Conservation (phyloP, 2,329 filamentous ascomycete species). For the Myriosclerotinia curreyana region DNA sequence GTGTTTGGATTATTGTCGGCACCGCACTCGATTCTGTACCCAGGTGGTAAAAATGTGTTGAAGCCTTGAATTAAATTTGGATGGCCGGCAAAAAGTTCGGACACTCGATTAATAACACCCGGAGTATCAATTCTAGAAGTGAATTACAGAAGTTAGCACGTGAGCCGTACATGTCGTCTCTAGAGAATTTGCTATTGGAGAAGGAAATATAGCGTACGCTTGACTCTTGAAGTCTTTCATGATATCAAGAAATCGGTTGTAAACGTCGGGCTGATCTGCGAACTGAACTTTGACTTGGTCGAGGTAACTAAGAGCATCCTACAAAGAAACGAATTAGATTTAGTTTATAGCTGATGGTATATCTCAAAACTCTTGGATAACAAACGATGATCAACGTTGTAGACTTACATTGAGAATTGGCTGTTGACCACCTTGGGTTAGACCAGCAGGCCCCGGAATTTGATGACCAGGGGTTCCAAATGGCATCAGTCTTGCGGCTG, state of each 20-base stretch:
- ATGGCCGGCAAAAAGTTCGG: conserved; percentile 91
- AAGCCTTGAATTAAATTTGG: conserved; percentile 96
- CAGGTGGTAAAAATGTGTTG: conserved; percentile 93
- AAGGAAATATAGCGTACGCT: conserved; percentile 57
- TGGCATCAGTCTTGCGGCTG: conserved; percentile 61
- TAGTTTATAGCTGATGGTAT: not conserved
- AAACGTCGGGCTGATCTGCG: conserved; percentile 93
- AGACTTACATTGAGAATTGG: conserved; percentile 71
- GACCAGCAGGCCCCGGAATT: conserved; percentile 45
- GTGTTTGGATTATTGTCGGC: conserved; percentile 91
- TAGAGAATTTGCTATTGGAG: not conserved
- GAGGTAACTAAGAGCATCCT: conserved; percentile 88
- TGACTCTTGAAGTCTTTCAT: conserved; percentile 99
- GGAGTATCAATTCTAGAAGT: conserved; percentile 82
- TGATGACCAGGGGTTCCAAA: conserved; percentile 45
- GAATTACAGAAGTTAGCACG: conserved; percentile 3
- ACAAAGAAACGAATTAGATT: conserved; percentile 27
- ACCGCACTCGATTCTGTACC: conserved; percentile 95
- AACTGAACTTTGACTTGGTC: conserved; percentile 99
- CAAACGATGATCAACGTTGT: not conserved
- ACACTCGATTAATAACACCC: conserved; percentile 94
- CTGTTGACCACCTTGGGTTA: conserved; percentile 71
- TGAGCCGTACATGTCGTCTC: conserved; percentile 34
- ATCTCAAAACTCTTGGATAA: conserved; percentile 25
- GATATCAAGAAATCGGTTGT: conserved; percentile 94